These are phyloP conservation scores for Leptodontidium sp. DNA, from an alignment of 2,329 filamentous ascomycete genomes.

Conservation along the genomic window DNA sequence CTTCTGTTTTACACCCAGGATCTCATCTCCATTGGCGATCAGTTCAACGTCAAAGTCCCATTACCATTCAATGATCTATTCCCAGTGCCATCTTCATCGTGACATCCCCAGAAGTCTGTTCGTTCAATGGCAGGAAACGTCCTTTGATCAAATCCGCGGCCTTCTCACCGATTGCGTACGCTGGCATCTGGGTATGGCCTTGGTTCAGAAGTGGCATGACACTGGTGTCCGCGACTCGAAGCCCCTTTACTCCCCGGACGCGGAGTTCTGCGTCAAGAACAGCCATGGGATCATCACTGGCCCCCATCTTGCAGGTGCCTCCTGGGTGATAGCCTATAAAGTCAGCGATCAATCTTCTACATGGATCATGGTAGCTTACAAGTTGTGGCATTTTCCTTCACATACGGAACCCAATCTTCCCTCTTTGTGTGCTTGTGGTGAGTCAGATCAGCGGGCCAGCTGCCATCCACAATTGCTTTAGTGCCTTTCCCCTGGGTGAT, in stretches of 20 bases:
- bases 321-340: constrained; percentile 60
- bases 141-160: constrained; percentile 59
- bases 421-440: constrained; percentile 62
- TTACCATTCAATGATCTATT: background rate
- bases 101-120: background rate
- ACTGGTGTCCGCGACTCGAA: constrained; percentile 43
- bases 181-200: constrained; percentile 65
- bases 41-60: background rate
- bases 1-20: background rate
- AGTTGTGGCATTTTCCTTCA: constrained; percentile 66
- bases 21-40: background rate
- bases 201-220: constrained; percentile 51
- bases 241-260: constrained; percentile 40
- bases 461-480: constrained; percentile 64
- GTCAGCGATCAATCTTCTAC: background rate
- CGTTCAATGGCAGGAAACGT: constrained; percentile 13
- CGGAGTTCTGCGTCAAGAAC: constrained; percentile 40
- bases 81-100: background rate
- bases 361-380: constrained; percentile 51
- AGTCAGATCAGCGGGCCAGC: constrained; percentile 61
- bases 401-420: constrained; percentile 65
- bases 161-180: constrained; percentile 65
- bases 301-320: constrained; percentile 65
- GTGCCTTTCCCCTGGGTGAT: constrained; percentile 65
- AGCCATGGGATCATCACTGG: constrained; percentile 54